phyloP scores from a whole-genome alignment of 345 rosid genomes.

The Erysimum cheiranthoides region DNA sequence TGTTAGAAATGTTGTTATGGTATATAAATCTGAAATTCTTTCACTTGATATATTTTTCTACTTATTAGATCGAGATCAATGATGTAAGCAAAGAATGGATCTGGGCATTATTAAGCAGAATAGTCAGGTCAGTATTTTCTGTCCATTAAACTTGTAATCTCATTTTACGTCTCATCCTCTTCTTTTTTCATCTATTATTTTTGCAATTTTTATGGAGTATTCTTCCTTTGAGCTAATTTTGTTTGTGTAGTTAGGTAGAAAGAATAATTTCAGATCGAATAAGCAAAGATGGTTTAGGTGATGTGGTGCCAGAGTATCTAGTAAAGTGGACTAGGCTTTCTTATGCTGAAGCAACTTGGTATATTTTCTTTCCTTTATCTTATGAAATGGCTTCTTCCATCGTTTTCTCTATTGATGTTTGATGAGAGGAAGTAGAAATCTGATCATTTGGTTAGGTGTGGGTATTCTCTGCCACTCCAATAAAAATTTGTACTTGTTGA shows the following conservation, averaged over 20 bases:
- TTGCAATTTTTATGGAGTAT: conserved; percentile 20
- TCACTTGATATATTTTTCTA: conserved; percentile 19
- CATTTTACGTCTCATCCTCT: not conserved
- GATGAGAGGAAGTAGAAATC: not conserved
- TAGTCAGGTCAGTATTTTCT: conserved; percentile 69
- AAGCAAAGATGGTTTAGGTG: conserved; percentile 68
- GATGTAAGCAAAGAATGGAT: conserved; percentile 99
- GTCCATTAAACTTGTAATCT: conserved; percentile 25
- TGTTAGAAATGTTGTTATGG: conserved; percentile 22
- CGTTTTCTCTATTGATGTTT: not conserved
- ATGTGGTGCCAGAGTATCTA: conserved; percentile 87
- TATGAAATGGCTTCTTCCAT: not conserved
- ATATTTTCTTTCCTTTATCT: conserved; percentile 34
- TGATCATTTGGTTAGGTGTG: conserved; percentile 14
- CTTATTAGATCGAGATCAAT: conserved; percentile 85
- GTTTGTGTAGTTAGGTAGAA: conserved; percentile 69
- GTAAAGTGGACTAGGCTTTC: conserved; percentile 99
- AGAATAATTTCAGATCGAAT: conserved; percentile 90
- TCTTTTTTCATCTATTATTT: conserved; percentile 11
- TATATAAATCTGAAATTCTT: conserved; percentile 25
- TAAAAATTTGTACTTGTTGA: not conserved
- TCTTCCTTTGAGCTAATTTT: conserved; percentile 37
- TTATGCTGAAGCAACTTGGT: conserved; percentile 99
- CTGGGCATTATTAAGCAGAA: conserved; percentile 96
- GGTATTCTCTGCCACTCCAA: conserved; percentile 6